These are phyloP conservation scores for Plasmopara viticola DNA, from an alignment of 352 stramenopile species.

Conservation along the genomic window DNA sequence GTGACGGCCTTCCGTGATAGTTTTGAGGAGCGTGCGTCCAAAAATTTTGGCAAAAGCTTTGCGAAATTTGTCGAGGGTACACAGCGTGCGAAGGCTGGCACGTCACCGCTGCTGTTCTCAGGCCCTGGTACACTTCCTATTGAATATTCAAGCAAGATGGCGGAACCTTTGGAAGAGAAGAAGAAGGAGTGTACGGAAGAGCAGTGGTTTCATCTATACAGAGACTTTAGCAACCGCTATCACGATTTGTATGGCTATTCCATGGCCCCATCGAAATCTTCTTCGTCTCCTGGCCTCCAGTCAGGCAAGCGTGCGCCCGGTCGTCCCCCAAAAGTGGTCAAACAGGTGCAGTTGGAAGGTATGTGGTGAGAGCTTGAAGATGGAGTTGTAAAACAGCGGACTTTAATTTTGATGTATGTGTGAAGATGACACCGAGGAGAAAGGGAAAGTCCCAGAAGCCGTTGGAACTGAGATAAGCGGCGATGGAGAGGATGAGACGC, in stretches of 20 bases:
- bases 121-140: slow-evolving; percentile 61
- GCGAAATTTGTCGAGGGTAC: slow-evolving; percentile 61
- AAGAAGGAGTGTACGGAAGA: slow-evolving; percentile 38
- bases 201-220: slow-evolving; percentile 66
- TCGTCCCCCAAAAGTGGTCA: slow-evolving; percentile 15
- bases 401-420: slow-evolving; percentile 2
- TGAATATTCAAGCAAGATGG: slow-evolving; percentile 73
- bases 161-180: slow-evolving; percentile 37
- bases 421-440: slow-evolving; percentile 34
- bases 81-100: slow-evolving; percentile 60
- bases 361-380: slow-evolving; percentile 3
- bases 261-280: slow-evolving; percentile 8
- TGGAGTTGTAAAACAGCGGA: not conserved
- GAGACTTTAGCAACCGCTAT: slow-evolving; percentile 61
- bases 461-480: slow-evolving; percentile 21
- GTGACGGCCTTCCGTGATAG: slow-evolving; percentile 59
- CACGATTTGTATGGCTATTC: slow-evolving; percentile 41
- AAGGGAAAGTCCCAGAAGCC: slow-evolving; percentile 30
- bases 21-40: slow-evolving; percentile 73
- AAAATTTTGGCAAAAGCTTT: slow-evolving; percentile 80
- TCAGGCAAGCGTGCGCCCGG: slow-evolving; percentile 16
- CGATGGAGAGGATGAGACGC: slow-evolving; percentile 22
- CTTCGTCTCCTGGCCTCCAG: slow-evolving; percentile 6
- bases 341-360: slow-evolving; percentile 23
- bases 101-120: slow-evolving; percentile 61